Conservation (phyloP, 352 stramenopile species). For the Halophytophthora polymorphica region DNA sequence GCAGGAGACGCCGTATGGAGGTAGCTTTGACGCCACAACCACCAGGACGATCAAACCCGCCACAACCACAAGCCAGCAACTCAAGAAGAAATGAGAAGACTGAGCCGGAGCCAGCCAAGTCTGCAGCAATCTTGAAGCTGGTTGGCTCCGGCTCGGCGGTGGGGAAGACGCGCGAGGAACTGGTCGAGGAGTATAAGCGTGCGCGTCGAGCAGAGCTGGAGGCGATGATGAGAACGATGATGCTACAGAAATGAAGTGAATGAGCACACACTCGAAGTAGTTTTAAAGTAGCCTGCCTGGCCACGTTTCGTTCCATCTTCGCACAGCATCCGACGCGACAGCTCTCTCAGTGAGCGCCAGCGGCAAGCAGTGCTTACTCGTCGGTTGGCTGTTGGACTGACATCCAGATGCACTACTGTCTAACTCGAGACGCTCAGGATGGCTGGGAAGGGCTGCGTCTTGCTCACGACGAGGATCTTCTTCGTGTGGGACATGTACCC, state of each 20-base stretch:
- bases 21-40: slow-evolving; percentile 6
- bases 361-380: neutral
- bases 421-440: slow-evolving; percentile 79
- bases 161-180: slow-evolving; percentile 48
- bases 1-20: slow-evolving; percentile 11
- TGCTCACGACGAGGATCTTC: slow-evolving; percentile 94
- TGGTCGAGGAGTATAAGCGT: slow-evolving; percentile 66
- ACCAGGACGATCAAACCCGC: neutral
- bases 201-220: slow-evolving; percentile 59
- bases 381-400: neutral
- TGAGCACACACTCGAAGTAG: neutral
- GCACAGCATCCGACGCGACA: no score
- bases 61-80: neutral
- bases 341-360: neutral
- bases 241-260: slow-evolving; percentile 44
- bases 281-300: no score
- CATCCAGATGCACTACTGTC: slow-evolving; percentile 2
- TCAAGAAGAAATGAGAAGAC: slow-evolving; percentile 4
- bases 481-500: slow-evolving; percentile 97
- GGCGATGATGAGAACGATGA: slow-evolving; percentile 55
- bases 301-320: neutral
- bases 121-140: slow-evolving; percentile 60
- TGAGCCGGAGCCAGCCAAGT: slow-evolving; percentile 15
- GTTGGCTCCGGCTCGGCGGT: slow-evolving; percentile 25
- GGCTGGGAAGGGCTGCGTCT: slow-evolving; percentile 91